Percentiles rank a stretch among this genome's conserved stretches.
Conservation (phyloP, 495 filamentous ascomycete species). For the Rostrohypoxylon terebratum region DNA sequence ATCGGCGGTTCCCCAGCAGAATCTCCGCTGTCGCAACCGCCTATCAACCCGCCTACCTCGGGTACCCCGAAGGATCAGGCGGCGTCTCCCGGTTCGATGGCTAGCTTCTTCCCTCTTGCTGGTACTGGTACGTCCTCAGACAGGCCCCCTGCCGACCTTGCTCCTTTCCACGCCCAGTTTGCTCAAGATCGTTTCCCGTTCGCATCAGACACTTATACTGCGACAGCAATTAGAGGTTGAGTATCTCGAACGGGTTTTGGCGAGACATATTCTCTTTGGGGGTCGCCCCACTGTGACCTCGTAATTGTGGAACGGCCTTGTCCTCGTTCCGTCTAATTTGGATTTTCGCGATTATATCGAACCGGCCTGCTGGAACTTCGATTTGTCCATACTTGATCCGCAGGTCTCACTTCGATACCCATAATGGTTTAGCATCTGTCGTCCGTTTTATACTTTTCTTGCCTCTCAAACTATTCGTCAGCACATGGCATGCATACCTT, state of each 20-base stretch:
- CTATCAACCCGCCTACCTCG: slow-evolving; percentile 33
- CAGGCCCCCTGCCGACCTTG: slow-evolving; percentile 42
- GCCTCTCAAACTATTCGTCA: slow-evolving; percentile 20
- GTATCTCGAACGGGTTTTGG: background rate
- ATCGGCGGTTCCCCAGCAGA: slow-evolving; percentile 51
- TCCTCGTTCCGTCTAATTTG: background rate
- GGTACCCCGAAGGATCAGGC: slow-evolving; percentile 41
- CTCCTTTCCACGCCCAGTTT: slow-evolving; percentile 51
- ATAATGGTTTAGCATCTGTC: slow-evolving; percentile 4
- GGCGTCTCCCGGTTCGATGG: slow-evolving; percentile 43
- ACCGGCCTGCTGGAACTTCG: background rate
- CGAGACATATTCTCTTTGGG: background rate
- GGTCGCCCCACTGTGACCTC: background rate
- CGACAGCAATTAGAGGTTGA: slow-evolving; percentile 54
- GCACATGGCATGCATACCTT: slow-evolving; percentile 33
- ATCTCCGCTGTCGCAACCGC: slow-evolving; percentile 46
- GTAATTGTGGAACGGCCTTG: background rate
- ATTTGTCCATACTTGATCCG: background rate
- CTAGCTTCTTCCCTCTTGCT: slow-evolving; percentile 48
- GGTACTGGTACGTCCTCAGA: slow-evolving; percentile 59
- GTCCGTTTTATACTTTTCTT: slow-evolving; percentile 10
- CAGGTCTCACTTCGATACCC: slow-evolving; percentile 3
- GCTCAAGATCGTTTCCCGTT: slow-evolving; percentile 56
- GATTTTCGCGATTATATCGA: background rate
- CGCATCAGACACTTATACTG: slow-evolving; percentile 53